Conservation (phyloP, 2,329 filamentous ascomycete genomes). For the Xylaria sp. region DNA sequence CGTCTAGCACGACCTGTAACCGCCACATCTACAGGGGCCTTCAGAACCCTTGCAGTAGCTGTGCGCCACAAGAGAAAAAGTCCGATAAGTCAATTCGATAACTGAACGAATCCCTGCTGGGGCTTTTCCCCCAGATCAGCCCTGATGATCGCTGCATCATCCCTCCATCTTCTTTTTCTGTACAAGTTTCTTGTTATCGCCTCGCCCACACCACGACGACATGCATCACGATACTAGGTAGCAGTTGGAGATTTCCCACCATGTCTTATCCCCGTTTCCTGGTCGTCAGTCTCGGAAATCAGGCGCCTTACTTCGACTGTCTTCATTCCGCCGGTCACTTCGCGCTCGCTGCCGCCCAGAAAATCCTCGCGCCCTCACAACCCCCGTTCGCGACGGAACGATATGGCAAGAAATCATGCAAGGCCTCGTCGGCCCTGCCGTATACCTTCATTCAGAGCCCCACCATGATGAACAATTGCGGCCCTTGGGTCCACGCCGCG, state of each 20-base stretch:
- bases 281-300: slow-evolving; percentile 88
- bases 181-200: too few relatives aligned
- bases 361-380: slow-evolving; percentile 51
- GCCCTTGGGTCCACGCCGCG: slow-evolving; percentile 69
- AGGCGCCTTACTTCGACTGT: slow-evolving; percentile 73
- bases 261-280: slow-evolving; percentile 62
- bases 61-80: neutral
- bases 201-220: neutral
- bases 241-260: neutral
- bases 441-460: slow-evolving; percentile 77
- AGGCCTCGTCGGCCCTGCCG: slow-evolving; percentile 54
- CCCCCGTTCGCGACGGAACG: slow-evolving; percentile 55
- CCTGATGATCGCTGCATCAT: too few relatives aligned
- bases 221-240: neutral
- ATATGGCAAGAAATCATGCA: slow-evolving; percentile 57
- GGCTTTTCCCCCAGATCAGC: too few relatives aligned
- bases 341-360: slow-evolving; percentile 67
- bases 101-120: too few relatives aligned
- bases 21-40: slow-evolving; percentile 1
- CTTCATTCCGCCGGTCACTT: slow-evolving; percentile 89
- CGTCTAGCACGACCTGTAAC: neutral
- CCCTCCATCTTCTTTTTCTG: neutral
- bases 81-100: too few relatives aligned
- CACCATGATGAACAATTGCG: slow-evolving; percentile 83
- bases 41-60: neutral